Base-by-base conservation (phyloP, 805 yeast genomes). In the Zygoascus ofunaensis region DNA sequence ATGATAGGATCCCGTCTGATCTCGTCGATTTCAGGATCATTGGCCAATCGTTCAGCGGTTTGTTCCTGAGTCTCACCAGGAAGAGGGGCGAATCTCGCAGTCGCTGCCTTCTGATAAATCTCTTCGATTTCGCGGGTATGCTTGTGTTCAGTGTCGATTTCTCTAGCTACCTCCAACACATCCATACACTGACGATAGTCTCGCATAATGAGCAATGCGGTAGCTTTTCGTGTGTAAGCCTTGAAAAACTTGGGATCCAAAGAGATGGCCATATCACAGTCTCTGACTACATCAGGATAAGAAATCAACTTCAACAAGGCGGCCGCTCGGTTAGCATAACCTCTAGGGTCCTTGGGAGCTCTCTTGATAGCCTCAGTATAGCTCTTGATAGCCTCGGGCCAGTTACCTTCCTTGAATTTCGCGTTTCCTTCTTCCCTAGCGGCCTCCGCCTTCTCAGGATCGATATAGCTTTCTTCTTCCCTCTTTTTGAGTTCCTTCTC, bases 251-350 rank as follows among this genome's bases (percentile, higher is more conserved):
- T 66, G 38, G 96, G 95, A 65, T 92, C 97, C 55, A 79, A 77
- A 61, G 76, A 78, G 56, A 92, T 85, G 32, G 98, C 99, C 47
- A 68, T 63, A 59, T 90, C 85, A 71, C 97, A 87, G 68, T 92
- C 99, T 56, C 76, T 74, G 46, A 92, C 81, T 15, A 95, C 97
- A 55, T 90, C 97, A 17, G 97, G 97, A 83, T 90, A 92, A 10
- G 96, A 86, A 84, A 90, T 78, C 55, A 92, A 76, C 67, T 92
- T 92, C 39, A 95, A 81, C 61, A 83, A 76, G 1, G 95, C 95
- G 34, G 98, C 98, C 43, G 99, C 98, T 68, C 99, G 83, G 71
- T 92, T 92, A 30, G 95, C 87, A 66, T 87, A 92, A 46, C 97
- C 97, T 65, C 96, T 79, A 20, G 94, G 94, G 65, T 92, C 97